phyloP scores from a whole-genome alignment of 1,284 basidiomycete genomes.

The Athelia sp. region DNA sequence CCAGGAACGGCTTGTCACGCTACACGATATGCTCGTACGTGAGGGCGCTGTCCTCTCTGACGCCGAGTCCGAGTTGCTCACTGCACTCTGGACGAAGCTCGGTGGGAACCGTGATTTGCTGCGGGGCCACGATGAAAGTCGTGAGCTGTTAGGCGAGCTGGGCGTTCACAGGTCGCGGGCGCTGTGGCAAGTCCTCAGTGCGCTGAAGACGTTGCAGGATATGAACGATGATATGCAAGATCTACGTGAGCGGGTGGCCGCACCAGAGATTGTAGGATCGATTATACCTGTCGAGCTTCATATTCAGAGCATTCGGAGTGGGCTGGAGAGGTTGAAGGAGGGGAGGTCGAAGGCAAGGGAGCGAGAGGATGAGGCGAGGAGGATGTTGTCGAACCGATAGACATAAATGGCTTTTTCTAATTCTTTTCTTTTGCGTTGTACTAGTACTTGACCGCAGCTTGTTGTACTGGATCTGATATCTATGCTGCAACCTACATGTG shows the following conservation, averaged over 20 bases:
- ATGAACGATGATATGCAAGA: conserved; percentile 73
- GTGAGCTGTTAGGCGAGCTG: conserved; percentile 47
- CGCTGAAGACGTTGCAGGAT: conserved; percentile 51
- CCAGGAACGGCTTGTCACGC: conserved; percentile 48
- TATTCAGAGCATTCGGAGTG: conserved; percentile 59
- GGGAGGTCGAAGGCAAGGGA: conserved; percentile 38
- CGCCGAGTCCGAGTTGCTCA: conserved; percentile 50
- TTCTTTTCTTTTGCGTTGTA: too few species aligned
- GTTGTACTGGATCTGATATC: too few species aligned
- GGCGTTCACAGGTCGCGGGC: conserved; percentile 54
- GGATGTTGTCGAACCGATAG: conserved; percentile 24
- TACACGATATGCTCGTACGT: conserved; percentile 53
- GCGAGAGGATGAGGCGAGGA: conserved; percentile 26
- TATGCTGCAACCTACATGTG: too few species aligned
- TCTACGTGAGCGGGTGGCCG: conserved; percentile 59
- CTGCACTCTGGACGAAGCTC: conserved; percentile 60
- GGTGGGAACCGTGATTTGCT: conserved; percentile 52
- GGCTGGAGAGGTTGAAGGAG: conserved; percentile 59
- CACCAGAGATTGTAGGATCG: conserved; percentile 53
- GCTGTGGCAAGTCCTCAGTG: conserved; percentile 53
- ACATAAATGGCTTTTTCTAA: too few species aligned
- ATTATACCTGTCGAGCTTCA: conserved; percentile 65
- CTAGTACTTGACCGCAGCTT: too few species aligned
- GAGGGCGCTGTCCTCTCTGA: conserved; percentile 44
- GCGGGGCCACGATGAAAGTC: conserved; percentile 41